phyloP scores from a whole-genome alignment of 2,329 filamentous ascomycete genomes.

The Penicillium occitanis region DNA sequence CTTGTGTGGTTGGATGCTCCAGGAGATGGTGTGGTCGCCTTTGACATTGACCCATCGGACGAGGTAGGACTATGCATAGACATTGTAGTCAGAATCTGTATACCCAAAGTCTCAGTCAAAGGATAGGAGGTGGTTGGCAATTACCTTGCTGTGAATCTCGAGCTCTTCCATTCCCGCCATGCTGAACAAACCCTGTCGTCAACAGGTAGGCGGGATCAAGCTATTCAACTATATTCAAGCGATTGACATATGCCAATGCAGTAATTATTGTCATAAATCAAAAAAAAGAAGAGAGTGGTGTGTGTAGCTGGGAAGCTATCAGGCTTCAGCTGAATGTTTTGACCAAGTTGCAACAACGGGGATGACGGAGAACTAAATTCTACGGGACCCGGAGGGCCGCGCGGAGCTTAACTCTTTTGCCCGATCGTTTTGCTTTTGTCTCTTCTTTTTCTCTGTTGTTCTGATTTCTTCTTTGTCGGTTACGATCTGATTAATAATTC shows the following conservation, averaged over 20 bases:
- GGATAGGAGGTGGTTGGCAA: background rate
- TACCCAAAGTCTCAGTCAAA: too few relatives aligned
- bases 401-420: background rate
- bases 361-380: background rate
- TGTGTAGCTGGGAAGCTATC: background rate
- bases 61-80: slow-evolving; percentile 67
- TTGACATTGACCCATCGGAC: slow-evolving; percentile 95
- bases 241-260: background rate
- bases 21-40: slow-evolving; percentile 87
- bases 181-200: slow-evolving; percentile 11
- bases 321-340: slow-evolving; percentile 1
- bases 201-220: background rate
- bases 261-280: background rate
- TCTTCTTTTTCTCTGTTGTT: background rate
- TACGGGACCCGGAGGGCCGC: slow-evolving; percentile 9
- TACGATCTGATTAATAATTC: background rate
- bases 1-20: slow-evolving; percentile 96
- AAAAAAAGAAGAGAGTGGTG: background rate
- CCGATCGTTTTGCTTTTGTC: background rate
- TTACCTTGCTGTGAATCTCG: slow-evolving; percentile 95
- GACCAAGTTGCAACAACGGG: slow-evolving; percentile 14
- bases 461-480: background rate
- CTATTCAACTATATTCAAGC: background rate
- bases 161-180: slow-evolving; percentile 97
- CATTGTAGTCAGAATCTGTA: too few relatives aligned